Evolutionary conservation across 2,329 filamentous ascomycete genomes (phyloP), one percentile per base, ranked within the genome.

Genomic region (Hirsutella thompsonii): DNA sequence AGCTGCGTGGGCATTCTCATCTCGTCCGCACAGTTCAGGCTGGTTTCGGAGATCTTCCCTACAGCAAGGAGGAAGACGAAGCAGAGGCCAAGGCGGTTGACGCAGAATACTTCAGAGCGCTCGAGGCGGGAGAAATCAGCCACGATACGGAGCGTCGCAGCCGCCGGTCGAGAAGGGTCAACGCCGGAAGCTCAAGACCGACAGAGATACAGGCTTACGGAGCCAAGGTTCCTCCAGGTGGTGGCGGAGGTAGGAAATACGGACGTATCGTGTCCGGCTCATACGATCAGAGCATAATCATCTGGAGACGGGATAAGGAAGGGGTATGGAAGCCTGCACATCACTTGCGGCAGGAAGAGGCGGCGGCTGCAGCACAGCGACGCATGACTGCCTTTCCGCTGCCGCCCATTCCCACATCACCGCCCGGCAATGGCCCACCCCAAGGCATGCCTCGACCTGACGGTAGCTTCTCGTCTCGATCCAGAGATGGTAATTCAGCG

Each of bases 201-300:
- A 74, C 81, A 39, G 79, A 92, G 47, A 80, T 94, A 36, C 79
- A 79, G 42, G 83, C 85, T 0, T 78, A 85, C 38, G 89, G 89
- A 1, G 86, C 89, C 14, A 92, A 85, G 55, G 70, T 96, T 2
- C 90, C 90, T 1, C 89, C 90, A 0, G 90, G 90, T 11, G 89
- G 90, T 20, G 90, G 90, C 32, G 90, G 90, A 19, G 88, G 90
- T 20, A 86, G 86, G 53, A 80, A 74, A 49, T 95, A 90, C 67
- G 87, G 83, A 9, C 81, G 89, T n/a, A 98, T 98, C 44, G 87
- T 98, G 3, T 95, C 89, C 6, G 92, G 92, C 2, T 94, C 88
- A 1, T 98, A 98, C 51, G 92, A 98, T 51, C 87, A 94, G 63
- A 89, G 80, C 10, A 87, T 98, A 50, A 89, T 95, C 49, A 85